A percentile compares a stretch with the other conserved stretches of the same genome.
These are phyloP conservation scores for Lophium mytilinum DNA, from an alignment of 495 filamentous ascomycete genomes.

Conservation along the genomic window DNA sequence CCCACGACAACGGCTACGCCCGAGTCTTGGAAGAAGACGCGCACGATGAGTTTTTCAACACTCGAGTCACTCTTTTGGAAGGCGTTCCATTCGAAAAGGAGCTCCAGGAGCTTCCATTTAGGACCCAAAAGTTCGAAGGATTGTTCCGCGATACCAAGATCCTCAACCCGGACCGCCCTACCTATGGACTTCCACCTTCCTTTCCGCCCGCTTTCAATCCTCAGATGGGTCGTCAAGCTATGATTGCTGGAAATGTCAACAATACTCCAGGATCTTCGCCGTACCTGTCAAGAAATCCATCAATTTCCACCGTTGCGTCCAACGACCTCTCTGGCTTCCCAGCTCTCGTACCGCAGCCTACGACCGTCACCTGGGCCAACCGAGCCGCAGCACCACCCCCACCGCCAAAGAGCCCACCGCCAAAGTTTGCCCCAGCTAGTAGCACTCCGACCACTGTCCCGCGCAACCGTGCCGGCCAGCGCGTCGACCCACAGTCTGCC, in stretches of 20 bases:
- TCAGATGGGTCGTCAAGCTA: too few relatives aligned
- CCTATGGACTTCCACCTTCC: conserved; percentile 2
- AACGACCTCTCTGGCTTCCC: not conserved
- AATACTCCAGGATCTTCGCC: too few relatives aligned
- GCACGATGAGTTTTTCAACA: conserved; percentile 43
- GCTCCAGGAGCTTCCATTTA: conserved; percentile 48
- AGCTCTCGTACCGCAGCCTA: not conserved
- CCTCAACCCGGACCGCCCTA: not conserved
- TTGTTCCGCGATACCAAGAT: conserved; percentile 62
- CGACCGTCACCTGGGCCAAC: conserved; percentile 11
- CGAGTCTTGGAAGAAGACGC: conserved; percentile 59
- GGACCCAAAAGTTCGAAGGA: conserved; percentile 50
- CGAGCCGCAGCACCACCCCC: conserved; percentile 18
- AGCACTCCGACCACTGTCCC: conserved; percentile 33
- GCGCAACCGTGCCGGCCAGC: conserved; percentile 68
- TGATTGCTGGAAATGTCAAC: too few relatives aligned
- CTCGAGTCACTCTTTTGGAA: conserved; percentile 66
- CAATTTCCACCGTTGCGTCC: conserved; percentile 2
- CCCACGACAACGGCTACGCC: conserved; percentile 66
- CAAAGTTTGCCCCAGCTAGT: conserved; percentile 4
- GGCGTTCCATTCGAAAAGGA: conserved; percentile 63
- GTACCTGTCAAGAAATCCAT: not conserved
- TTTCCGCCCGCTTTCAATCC: not conserved
- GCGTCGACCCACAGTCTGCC: conserved; percentile 53
- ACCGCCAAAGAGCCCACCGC: not conserved